Base-by-base conservation (phyloP, 345 rosid genomes). In the Rhizophora apiculata region DNA sequence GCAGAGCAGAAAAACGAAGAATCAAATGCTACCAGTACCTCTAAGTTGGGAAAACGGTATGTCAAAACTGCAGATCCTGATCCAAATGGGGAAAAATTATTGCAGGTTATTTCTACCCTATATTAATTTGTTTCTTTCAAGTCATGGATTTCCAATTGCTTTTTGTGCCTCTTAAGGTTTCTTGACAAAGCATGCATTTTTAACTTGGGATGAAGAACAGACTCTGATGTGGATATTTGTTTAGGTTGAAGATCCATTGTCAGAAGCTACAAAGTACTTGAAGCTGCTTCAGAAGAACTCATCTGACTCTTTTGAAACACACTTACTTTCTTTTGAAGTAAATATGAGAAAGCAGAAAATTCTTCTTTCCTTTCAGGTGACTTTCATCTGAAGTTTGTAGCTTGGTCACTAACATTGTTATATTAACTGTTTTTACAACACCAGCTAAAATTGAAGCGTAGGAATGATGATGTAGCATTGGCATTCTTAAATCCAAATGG, bases 331-430 rank as follows among this genome's bases (percentile, higher is more conserved):
- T 10, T 96, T 96, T 82, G 97, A 92, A 86, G 91, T 92, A 62
- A 89, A 92, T 72, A 90, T 96, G 81, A 86, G 99, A 83, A 96
- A 87, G 86, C 94, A 82, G 76, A 90, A 89, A 79, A 82, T 86
- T 82, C 84, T 96, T 69, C 94, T 89, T 67, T 98, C 98, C 29
- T 86, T 96, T 68, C 98, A 92, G 99, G 99, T 96, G 81, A 59
- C 49, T 46, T 60, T 62, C 21, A 7, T 18, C 15, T 21, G 18
- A 71, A 36, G 3, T 29, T 18, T 63, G 60, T 16, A 11, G 31
- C 52, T 65, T 54, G 22, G 18, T n/a, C 13, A 27, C 6, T 15
- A 5, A 20, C 19, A 5, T 55, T 24, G 20, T 30, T 9, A 6
- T 36, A 16, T 36, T 10, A 9, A 37, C 31, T 39, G 13, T 8